These are phyloP conservation scores for Cryptococcus depauperatus DNA, from an alignment of 1,284 basidiomycete species.

Conservation along the genomic window DNA sequence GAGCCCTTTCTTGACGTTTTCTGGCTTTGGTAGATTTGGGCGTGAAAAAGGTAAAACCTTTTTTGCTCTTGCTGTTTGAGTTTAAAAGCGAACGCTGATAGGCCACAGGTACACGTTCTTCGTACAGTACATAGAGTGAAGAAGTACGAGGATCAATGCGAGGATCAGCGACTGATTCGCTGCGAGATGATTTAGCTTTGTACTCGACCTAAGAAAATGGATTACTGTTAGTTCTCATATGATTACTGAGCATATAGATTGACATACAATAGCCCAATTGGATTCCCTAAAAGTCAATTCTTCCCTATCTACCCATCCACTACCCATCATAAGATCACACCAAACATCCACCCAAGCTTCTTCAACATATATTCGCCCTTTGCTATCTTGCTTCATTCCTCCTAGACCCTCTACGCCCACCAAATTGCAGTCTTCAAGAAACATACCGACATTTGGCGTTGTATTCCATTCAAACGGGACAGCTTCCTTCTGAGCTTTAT, in stretches of 20 bases:
- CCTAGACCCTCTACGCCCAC: neutral
- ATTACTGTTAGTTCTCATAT: neutral
- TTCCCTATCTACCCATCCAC: slow-evolving; percentile 65
- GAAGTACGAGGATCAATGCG: slow-evolving; percentile 52
- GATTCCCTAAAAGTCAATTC: slow-evolving; percentile 73
- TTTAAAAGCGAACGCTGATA: slow-evolving; percentile 2
- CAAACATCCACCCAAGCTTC: slow-evolving; percentile 81
- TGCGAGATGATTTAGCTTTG: slow-evolving; percentile 50
- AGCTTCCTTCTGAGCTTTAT: slow-evolving; percentile 70
- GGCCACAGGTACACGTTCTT: slow-evolving; percentile 67
- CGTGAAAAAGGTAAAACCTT: slow-evolving; percentile 43
- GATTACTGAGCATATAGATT: neutral
- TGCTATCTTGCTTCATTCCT: slow-evolving; percentile 43
- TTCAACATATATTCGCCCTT: slow-evolving; percentile 63
- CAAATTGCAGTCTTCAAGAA: slow-evolving; percentile 7
- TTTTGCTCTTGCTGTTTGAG: neutral
- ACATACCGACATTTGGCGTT: slow-evolving; percentile 54
- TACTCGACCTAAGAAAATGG: slow-evolving; percentile 66
- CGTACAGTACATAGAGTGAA: slow-evolving; percentile 64
- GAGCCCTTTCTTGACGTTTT: too few relatives aligned
- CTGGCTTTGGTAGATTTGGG: slow-evolving; percentile 47
- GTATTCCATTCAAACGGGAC: slow-evolving; percentile 79
- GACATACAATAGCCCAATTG: slow-evolving; percentile 78
- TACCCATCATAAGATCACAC: slow-evolving; percentile 72
- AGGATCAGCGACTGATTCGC: slow-evolving; percentile 19